Conservation (phyloP, 805 yeast genomes). For the Suhomyces kilbournensis region DNA sequence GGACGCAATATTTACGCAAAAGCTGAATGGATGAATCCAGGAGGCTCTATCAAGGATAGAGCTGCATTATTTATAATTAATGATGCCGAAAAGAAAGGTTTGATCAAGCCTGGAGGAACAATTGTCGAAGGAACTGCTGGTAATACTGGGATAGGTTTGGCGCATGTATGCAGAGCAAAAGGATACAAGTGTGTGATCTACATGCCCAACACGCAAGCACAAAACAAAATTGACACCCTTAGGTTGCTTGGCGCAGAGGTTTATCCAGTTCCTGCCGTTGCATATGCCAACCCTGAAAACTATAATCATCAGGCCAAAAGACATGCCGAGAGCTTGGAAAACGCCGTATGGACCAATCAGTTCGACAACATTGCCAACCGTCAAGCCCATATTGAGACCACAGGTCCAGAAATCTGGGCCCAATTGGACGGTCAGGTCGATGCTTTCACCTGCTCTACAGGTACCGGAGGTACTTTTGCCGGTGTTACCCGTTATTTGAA, state of each 20-base stretch:
- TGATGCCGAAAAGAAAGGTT: slow-evolving; percentile 72
- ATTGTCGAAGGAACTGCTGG: slow-evolving; percentile 95
- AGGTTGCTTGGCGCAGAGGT: slow-evolving; percentile 82
- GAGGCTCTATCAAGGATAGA: slow-evolving; percentile 88
- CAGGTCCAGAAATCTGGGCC: slow-evolving; percentile 92
- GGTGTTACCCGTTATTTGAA: slow-evolving; percentile 81
- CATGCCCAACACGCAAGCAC: slow-evolving; percentile 90
- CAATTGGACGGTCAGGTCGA: slow-evolving; percentile 76
- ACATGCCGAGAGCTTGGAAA: slow-evolving; percentile 71
- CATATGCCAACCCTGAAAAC: slow-evolving; percentile 76
- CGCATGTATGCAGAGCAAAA: slow-evolving; percentile 72
- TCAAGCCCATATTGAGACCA: slow-evolving; percentile 82
- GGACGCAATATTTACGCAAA: slow-evolving; percentile 82
- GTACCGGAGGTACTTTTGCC: slow-evolving; percentile 91
- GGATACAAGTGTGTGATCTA: slow-evolving; percentile 84
- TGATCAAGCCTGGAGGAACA: slow-evolving; percentile 73
- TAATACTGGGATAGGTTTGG: slow-evolving; percentile 91
- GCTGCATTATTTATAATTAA: slow-evolving; percentile 77
- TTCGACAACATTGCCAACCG: slow-evolving; percentile 87
- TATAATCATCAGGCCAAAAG: slow-evolving; percentile 84
- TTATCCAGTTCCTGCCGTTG: slow-evolving; percentile 83
- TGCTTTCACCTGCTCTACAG: slow-evolving; percentile 87
- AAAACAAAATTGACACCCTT: slow-evolving; percentile 71
- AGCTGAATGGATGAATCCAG: slow-evolving; percentile 92
- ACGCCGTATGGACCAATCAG: slow-evolving; percentile 92